A percentile compares a stretch with the other conserved stretches of the same genome.
Conservation (phyloP, 768 basidiomycete genomes). For the Lactarius pseudohatsudake region DNA sequence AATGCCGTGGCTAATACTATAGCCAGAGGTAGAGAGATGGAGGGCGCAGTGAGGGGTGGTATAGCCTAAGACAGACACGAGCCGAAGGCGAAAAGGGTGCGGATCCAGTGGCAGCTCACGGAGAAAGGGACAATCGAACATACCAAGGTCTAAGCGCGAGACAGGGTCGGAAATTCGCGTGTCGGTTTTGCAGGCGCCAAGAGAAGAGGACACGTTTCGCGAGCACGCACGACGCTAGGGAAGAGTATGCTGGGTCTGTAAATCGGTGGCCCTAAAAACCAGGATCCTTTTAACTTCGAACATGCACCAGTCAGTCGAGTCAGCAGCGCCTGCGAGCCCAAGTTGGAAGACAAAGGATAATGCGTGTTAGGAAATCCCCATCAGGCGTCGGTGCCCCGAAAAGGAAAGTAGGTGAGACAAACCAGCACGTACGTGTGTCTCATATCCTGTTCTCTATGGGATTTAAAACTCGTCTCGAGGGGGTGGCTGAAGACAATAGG, state of each 20-base stretch:
- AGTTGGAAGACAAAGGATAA: conserved; percentile 23
- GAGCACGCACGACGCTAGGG: background rate
- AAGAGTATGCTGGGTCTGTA: background rate
- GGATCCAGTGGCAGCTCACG: background rate
- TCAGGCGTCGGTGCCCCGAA: conserved; percentile 14
- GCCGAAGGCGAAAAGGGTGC: background rate
- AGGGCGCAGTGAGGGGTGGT: background rate
- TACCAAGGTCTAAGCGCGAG: background rate
- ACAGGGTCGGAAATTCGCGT: background rate
- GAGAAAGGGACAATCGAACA: background rate
- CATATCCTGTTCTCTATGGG: conserved; percentile 1
- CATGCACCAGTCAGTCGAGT: conserved; percentile 1
- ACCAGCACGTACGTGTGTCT: background rate
- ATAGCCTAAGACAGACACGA: background rate
- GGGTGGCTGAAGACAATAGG: conserved; percentile 16
- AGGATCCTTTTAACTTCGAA: conserved; percentile 12
- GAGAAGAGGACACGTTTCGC: background rate
- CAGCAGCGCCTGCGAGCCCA: conserved; percentile 6
- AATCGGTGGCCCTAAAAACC: conserved; percentile 1
- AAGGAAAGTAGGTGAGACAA: conserved; percentile 4
- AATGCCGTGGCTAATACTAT: background rate
- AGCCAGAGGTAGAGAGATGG: background rate
- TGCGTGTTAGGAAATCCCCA: conserved; percentile 22
- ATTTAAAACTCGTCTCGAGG: conserved; percentile 1
- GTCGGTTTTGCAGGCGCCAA: background rate